Conservation (phyloP, 225 moss, liverwort and hornwort genomes). For the Physcomitrellopsis africana region DNA sequence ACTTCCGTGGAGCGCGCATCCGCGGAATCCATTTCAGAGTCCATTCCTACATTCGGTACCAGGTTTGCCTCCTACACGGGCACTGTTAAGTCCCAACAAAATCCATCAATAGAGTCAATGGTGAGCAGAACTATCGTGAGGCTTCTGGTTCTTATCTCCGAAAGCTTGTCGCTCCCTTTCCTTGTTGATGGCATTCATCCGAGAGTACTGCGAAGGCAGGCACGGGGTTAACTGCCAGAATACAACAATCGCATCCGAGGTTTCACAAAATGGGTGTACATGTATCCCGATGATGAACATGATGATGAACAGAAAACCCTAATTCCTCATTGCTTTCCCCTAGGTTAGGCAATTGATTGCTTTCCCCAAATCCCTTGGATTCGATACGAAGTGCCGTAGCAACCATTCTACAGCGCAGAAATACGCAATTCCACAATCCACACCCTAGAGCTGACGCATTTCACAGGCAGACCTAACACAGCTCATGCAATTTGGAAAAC, state of each 20-base stretch:
- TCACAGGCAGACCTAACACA: too few relatives aligned
- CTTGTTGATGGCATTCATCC: constrained; percentile 77
- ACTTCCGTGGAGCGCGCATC: neutral
- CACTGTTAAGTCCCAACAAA: neutral
- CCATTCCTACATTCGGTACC: neutral
- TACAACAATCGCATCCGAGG: neutral
- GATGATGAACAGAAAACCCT: too few relatives aligned
- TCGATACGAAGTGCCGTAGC: too few relatives aligned
- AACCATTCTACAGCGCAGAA: too few relatives aligned
- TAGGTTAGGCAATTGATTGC: neutral
- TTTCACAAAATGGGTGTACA: neutral
- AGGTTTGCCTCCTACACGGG: neutral
- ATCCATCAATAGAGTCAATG: constrained; percentile 1
- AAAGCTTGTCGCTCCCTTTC: constrained; percentile 56
- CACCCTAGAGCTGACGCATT: too few relatives aligned
- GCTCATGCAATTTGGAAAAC: too few relatives aligned
- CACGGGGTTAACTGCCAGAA: neutral
- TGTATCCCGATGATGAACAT: too few relatives aligned
- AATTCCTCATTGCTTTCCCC: neutral
- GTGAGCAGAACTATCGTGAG: constrained; percentile 32
- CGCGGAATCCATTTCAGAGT: neutral
- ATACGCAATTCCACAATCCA: too few relatives aligned
- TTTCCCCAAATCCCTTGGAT: too few relatives aligned
- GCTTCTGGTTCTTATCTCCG: constrained; percentile 41
- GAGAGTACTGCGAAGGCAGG: constrained; percentile 51